Conservation (phyloP, 179 eudicot genomes). For the Silene coronaria region DNA sequence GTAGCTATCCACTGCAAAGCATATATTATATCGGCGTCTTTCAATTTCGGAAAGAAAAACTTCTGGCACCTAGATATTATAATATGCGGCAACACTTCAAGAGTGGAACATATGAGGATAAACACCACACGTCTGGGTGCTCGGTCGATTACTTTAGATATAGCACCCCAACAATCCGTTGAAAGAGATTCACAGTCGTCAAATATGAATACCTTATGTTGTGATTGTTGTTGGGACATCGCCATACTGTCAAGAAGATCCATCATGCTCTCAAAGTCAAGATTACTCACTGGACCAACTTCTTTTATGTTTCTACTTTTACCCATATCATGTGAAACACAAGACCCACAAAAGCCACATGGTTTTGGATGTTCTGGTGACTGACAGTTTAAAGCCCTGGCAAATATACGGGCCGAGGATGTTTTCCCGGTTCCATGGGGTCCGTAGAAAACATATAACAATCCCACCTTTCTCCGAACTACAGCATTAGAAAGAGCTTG, state of each 20-base stretch:
- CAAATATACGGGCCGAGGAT: slow-evolving; percentile 78
- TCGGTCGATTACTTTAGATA: slow-evolving; percentile 73
- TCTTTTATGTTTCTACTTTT: slow-evolving; percentile 62
- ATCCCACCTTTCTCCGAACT: slow-evolving; percentile 55
- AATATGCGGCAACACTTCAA: slow-evolving; percentile 74
- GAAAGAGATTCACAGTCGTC: slow-evolving; percentile 78
- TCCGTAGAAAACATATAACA: slow-evolving; percentile 76
- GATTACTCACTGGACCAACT: slow-evolving; percentile 60
- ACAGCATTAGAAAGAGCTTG: slow-evolving; percentile 90
- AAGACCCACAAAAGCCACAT: slow-evolving; percentile 72
- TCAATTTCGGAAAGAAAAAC: slow-evolving; percentile 80
- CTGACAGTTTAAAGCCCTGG: slow-evolving; percentile 77
- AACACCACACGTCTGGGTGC: slow-evolving; percentile 79
- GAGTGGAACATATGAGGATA: slow-evolving; percentile 71
- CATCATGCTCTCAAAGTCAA: slow-evolving; percentile 59
- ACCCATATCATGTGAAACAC: slow-evolving; percentile 68
- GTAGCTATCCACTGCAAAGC: slow-evolving; percentile 71
- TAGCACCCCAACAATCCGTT: slow-evolving; percentile 70
- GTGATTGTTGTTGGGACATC: slow-evolving; percentile 47
- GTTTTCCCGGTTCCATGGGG: slow-evolving; percentile 97
- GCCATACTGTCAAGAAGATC: slow-evolving; percentile 56
- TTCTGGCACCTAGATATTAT: slow-evolving; percentile 88
- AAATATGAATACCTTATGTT: slow-evolving; percentile 56
- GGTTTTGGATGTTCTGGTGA: slow-evolving; percentile 70
- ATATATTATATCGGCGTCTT: slow-evolving; percentile 75